A percentile compares a stretch with the other conserved stretches of the same genome.
phyloP scores from a whole-genome alignment of 495 filamentous ascomycete species.

The Penicillium angulare region DNA sequence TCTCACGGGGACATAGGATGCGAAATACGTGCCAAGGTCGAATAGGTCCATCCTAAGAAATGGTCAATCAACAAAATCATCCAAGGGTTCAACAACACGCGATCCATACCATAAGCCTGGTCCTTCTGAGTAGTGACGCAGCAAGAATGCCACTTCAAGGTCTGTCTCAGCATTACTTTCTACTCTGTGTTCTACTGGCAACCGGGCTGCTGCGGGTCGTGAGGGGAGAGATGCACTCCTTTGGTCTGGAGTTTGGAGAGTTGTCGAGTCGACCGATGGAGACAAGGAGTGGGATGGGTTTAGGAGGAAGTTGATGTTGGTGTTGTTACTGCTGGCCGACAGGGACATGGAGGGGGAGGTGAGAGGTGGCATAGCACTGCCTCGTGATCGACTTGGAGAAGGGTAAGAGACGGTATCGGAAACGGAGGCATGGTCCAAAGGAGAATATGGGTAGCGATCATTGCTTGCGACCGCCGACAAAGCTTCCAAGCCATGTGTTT shows the following conservation, averaged over 20 bases:
- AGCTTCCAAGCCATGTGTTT: conserved; percentile 53
- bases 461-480: conserved; percentile 56
- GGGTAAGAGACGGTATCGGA: conserved; percentile 33
- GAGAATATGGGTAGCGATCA: conserved; percentile 43
- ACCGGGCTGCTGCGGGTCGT: conserved; percentile 20
- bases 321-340: conserved; percentile 33
- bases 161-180: conserved; percentile 45
- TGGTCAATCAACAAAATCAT: conserved; percentile 5
- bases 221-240: conserved; percentile 30
- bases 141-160: conserved; percentile 57
- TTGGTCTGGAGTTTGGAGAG: conserved; percentile 34
- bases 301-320: conserved; percentile 57
- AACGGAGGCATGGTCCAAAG: conserved; percentile 28
- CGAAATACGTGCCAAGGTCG: conserved; percentile 59
- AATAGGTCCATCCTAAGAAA: conserved; percentile 61
- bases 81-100: background rate
- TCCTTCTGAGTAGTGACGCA: conserved; percentile 61
- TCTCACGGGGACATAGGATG: conserved; percentile 56
- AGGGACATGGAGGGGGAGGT: conserved; percentile 40
- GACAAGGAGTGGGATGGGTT: conserved; percentile 52
- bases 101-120: conserved; percentile 56
- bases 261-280: conserved; percentile 44
- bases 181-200: conserved; percentile 14
- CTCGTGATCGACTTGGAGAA: conserved; percentile 33
- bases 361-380: conserved; percentile 32